Percentiles rank a stretch among this genome's conserved stretches.
Evolutionary conservation across 2,329 filamentous ascomycete genomes (phyloP).

Genomic region (Amauroascus niger): DNA sequence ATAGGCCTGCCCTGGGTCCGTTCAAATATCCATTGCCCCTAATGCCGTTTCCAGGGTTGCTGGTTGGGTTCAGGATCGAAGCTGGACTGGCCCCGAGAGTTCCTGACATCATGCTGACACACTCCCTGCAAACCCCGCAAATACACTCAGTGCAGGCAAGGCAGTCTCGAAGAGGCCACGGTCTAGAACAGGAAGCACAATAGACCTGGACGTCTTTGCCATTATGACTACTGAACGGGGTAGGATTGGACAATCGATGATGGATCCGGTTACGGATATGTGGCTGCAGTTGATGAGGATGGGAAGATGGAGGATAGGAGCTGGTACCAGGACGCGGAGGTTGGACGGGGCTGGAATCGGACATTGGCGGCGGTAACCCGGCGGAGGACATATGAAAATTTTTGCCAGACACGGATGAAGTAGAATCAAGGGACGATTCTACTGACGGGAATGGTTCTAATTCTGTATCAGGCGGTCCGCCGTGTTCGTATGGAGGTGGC

Average conservation of each 20-base stretch:
- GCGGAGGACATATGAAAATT: slow-evolving; percentile 60
- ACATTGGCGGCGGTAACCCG: slow-evolving; percentile 59
- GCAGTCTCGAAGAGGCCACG: slow-evolving; percentile 68
- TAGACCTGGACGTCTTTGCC: slow-evolving; percentile 65
- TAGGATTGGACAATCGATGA: slow-evolving; percentile 40
- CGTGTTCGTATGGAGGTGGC: slow-evolving; percentile 60
- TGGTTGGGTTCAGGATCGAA: slow-evolving; percentile 30
- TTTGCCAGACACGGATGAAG: slow-evolving; percentile 45
- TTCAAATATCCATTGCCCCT: slow-evolving; percentile 20
- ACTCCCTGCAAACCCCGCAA: slow-evolving; percentile 80
- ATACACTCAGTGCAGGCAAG: slow-evolving; percentile 96
- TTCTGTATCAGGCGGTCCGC: slow-evolving; percentile 42
- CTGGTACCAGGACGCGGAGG: slow-evolving; percentile 31
- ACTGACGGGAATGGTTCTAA: slow-evolving; percentile 81
- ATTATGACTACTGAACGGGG: slow-evolving; percentile 41
- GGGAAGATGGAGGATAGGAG: slow-evolving; percentile 27
- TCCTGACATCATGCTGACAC: slow-evolving; percentile 49
- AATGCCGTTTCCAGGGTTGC: slow-evolving; percentile 24
- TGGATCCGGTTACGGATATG: slow-evolving; percentile 36
- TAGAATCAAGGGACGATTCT: slow-evolving; percentile 60
- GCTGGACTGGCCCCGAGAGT: slow-evolving; percentile 23
- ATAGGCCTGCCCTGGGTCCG: slow-evolving; percentile 30
- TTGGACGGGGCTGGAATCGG: slow-evolving; percentile 49
- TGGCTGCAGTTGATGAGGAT: slow-evolving; percentile 21
- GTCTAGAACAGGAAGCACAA: slow-evolving; percentile 73